Base-by-base conservation (phyloP, 805 yeast genomes). In the Candida dajiaensis region DNA sequence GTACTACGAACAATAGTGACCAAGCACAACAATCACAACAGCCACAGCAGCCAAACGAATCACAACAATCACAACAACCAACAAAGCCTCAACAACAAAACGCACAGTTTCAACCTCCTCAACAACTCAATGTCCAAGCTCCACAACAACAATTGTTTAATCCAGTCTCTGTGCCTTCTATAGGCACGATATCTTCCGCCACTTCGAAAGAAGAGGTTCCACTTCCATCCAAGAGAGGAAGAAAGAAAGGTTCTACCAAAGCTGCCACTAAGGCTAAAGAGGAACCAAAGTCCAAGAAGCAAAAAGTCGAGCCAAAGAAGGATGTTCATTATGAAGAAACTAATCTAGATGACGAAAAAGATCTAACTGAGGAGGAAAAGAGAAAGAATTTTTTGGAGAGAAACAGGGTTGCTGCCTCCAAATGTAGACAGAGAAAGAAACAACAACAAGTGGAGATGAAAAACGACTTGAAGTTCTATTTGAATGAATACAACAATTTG, bases 391-490 rank as follows among this genome's bases (percentile, higher is more conserved):
- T 80, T 58, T 66, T 94, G 53, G 99, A 94, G 62, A 74, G 98
- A 52, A 94, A 94, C 65, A 75, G 99, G 48, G 80, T 94, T 10
- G 99, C 99, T 0, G 99, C 99, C 0, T 81, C 94, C 21, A 90
- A 89, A 62, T 94, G 98, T 71, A 78, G 99, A 49, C 95, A 87
- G 66, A 78, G 97, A 47, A 94, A 94, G 72, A 94, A 94, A 70
- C 89, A 87, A 62, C 83, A 85, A 72, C 77, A 89, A 29, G 81
- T 78, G 48, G 85, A 83, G 55, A 83, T 94, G 78, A 95, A 89
- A 62, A 79, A 74, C 41, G 95, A 89, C 61, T 73, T 89, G 44
- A 74, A 80, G 39, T 81, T 77, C 56, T 88, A 81, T 61, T 74
- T 85, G 16, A 64, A 73, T 11, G 90, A 89, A 50, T 89, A 86